Evolutionary conservation across 768 basidiomycete species (phyloP), one percentile per base, ranked within the genome.

Genomic region (Daedaleopsis nitida): DNA sequence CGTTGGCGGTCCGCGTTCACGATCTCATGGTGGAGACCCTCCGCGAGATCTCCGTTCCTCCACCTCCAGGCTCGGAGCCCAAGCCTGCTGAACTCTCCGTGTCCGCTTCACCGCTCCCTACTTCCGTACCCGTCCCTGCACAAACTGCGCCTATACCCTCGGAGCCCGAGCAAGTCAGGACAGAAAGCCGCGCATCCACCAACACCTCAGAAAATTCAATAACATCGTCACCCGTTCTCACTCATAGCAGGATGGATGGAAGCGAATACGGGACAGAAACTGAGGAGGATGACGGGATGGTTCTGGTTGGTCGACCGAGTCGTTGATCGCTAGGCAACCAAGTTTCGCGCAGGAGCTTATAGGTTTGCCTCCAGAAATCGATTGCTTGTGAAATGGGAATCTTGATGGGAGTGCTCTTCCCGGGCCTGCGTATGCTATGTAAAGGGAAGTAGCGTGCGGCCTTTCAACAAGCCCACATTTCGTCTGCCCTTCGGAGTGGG

Each of bases 271-370:
- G 87, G 10, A 78, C 77, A 23, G 90, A 91, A 67, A 92, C 91
- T 42, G 91, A 94, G 70, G 87, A 89, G 69, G 91, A 94, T 59
- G 91, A 93, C 68, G 91, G 89, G 7, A 87, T 92, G 86, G 83
- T 93, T 60, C 71, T 92, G 32, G 86, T 93, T 53, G 87, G 85
- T 43, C 81, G 86, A 59, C 90, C 89, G 17, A 65, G 48, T n/a
- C 51, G 32, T 17, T 52, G 21, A 52, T 24, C 14, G 3, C 21
- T 49, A 11, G 23, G 27, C 11, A 24, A 56, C 24, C 42, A 23
- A 16, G 50, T n/a, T 5, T 19, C 27, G 49, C 14, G 37, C 32
- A 21, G 21, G 38, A 37, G 42, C 10, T 45, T 19, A 43, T 37
- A 32, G 35, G 47, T 24, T n/a, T 17, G 55, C 21, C n/a, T 37